Conservation (phyloP, 75 land plant genomes). For the Selaginella moellendorffii region DNA sequence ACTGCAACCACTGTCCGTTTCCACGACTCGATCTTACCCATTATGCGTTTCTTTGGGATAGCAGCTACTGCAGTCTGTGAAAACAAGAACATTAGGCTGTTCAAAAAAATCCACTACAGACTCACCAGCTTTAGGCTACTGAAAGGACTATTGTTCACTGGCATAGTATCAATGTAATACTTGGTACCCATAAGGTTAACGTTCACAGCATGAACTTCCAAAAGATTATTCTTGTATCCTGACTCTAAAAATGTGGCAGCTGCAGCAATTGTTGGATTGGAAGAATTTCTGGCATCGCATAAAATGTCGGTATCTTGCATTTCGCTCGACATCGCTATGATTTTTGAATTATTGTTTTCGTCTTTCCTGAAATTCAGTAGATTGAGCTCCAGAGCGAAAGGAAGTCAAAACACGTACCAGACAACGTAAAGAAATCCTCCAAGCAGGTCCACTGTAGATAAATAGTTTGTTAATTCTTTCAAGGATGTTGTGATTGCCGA, state of each 20-base stretch:
- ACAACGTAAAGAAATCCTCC: slow-evolving; percentile 8
- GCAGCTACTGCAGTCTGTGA: slow-evolving; percentile 1
- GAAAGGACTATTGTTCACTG: background rate
- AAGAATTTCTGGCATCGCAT: background rate
- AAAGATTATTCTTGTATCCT: background rate
- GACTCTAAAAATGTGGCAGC: background rate
- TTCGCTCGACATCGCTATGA: background rate
- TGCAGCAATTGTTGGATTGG: slow-evolving; percentile 2
- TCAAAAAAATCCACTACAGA: background rate
- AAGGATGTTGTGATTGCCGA: background rate
- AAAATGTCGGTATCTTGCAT: background rate
- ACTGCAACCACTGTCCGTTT: slow-evolving; percentile 5
- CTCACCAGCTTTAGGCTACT: background rate
- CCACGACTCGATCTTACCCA: background rate
- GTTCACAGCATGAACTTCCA: background rate
- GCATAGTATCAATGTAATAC: slow-evolving; percentile 3
- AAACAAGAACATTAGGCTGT: background rate
- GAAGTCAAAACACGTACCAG: background rate
- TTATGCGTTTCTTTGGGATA: slow-evolving; percentile 2
- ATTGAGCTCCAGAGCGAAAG: too few relatives aligned
- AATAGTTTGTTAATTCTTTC: background rate
- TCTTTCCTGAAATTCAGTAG: background rate
- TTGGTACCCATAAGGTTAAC: background rate
- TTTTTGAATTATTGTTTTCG: background rate
- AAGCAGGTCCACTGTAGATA: slow-evolving; percentile 7